These are phyloP conservation scores for Curvularia hawaiiensis DNA, from an alignment of 2,329 filamentous ascomycete species.

Conservation along the genomic window DNA sequence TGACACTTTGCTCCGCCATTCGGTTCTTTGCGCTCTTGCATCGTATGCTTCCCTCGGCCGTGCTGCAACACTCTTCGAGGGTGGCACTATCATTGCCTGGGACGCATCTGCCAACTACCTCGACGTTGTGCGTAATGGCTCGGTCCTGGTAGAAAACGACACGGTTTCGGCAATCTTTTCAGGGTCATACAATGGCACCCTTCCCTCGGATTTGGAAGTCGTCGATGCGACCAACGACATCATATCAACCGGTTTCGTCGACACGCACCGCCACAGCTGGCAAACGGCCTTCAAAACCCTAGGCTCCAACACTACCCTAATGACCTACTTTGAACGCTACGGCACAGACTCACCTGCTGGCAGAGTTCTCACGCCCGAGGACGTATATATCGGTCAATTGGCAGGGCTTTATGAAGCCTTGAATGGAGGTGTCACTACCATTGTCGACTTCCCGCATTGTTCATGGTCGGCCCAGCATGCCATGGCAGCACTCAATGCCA, in stretches of 20 bases:
- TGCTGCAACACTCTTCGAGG: slow-evolving; percentile 14
- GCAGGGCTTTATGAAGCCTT: slow-evolving; percentile 56
- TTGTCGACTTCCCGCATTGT: slow-evolving; percentile 45
- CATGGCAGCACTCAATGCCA: slow-evolving; percentile 54
- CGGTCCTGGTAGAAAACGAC: slow-evolving; percentile 50
- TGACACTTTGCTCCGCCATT: neutral
- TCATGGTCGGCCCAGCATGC: slow-evolving; percentile 51
- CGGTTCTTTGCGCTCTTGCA: slow-evolving; percentile 7
- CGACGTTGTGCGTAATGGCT: slow-evolving; percentile 49
- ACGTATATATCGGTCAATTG: slow-evolving; percentile 32
- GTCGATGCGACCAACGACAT: slow-evolving; percentile 57
- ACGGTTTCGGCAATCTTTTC: slow-evolving; percentile 34
- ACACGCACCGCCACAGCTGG: slow-evolving; percentile 58
- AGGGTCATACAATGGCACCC: slow-evolving; percentile 26
- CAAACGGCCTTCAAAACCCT: slow-evolving; percentile 62
- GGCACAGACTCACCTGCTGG: slow-evolving; percentile 13
- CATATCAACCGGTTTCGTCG: slow-evolving; percentile 61
- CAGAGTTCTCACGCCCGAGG: slow-evolving; percentile 20
- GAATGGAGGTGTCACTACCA: slow-evolving; percentile 59
- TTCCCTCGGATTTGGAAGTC: slow-evolving; percentile 33
- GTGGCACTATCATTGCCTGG: slow-evolving; percentile 52
- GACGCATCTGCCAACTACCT: slow-evolving; percentile 44
- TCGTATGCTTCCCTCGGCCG: slow-evolving; percentile 1
- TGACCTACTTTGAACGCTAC: slow-evolving; percentile 22
- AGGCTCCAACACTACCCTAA: slow-evolving; percentile 54